Percentiles rank a stretch among this genome's conserved stretches.
Conservation (phyloP, 768 basidiomycete species). For the Suillus alpinus region DNA sequence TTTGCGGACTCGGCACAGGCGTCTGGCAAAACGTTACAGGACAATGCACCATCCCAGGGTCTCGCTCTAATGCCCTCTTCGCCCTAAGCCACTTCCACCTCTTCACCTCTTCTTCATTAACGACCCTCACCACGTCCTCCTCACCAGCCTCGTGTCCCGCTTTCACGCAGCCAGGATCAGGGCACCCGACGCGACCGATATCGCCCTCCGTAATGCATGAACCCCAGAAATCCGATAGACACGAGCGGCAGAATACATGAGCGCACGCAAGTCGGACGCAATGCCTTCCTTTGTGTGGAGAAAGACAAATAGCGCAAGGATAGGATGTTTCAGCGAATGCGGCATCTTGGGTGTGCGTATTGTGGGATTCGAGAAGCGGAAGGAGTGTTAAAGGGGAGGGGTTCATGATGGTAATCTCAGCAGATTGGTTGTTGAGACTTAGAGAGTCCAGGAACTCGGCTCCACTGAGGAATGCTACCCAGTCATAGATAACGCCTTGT, state of each 20-base stretch:
- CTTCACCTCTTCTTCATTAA: constrained; percentile 58
- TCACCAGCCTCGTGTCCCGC: constrained; percentile 52
- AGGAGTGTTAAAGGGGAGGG: constrained; percentile 53
- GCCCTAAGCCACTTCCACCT: constrained; percentile 80
- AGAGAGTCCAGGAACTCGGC: constrained; percentile 59
- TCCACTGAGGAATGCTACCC: constrained; percentile 69
- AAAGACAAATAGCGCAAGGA: constrained; percentile 74
- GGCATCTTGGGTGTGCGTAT: constrained; percentile 42
- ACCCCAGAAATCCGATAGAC: constrained; percentile 79
- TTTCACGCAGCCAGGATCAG: constrained; percentile 79
- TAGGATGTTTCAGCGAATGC: constrained; percentile 66
- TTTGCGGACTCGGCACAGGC: constrained; percentile 61
- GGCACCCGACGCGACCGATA: constrained; percentile 73
- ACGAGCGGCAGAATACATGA: constrained; percentile 84
- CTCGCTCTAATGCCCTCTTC: constrained; percentile 71
- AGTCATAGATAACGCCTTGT: constrained; percentile 60
- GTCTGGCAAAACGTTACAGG: constrained; percentile 79
- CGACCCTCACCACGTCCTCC: constrained; percentile 71
- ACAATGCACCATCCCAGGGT: constrained; percentile 79
- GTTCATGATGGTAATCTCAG: constrained; percentile 58
- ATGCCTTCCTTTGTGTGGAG: constrained; percentile 67
- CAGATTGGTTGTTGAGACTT: no score
- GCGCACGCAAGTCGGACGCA: constrained; percentile 69
- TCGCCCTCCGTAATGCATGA: constrained; percentile 80
- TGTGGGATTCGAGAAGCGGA: constrained; percentile 46